A percentile compares a stretch with the other conserved stretches of the same genome.
These are phyloP conservation scores for Gyrodon lividus DNA, from an alignment of 768 basidiomycete species.

Conservation along the genomic window DNA sequence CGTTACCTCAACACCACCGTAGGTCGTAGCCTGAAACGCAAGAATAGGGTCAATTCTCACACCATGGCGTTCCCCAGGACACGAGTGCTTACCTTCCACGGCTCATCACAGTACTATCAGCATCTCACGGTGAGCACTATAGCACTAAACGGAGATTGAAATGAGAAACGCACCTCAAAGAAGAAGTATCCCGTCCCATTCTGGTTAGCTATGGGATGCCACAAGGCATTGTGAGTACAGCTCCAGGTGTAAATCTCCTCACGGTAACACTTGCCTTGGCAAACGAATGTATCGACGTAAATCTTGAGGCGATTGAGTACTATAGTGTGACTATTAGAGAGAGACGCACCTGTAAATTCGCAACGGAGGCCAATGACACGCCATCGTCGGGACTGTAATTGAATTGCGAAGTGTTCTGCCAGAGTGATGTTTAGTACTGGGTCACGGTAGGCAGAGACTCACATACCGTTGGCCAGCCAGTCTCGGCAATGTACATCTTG, in stretches of 20 bases:
- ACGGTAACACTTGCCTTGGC: conserved; percentile 35
- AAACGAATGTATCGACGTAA: conserved; percentile 87
- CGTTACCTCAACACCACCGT: conserved; percentile 74
- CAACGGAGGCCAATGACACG: conserved; percentile 56
- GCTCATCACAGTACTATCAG: conserved; percentile 67
- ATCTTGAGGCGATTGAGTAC: conserved; percentile 40
- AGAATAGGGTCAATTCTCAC: conserved; percentile 11
- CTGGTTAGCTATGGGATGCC: conserved; percentile 55
- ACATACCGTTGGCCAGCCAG: conserved; percentile 78
- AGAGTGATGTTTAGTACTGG: conserved; percentile 2
- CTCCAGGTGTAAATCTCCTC: background rate
- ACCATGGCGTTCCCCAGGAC: background rate
- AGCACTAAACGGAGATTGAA: background rate
- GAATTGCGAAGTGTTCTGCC: conserved; percentile 56
- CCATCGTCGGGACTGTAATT: conserved; percentile 62
- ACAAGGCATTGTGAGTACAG: conserved; percentile 6
- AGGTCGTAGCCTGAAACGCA: conserved; percentile 47
- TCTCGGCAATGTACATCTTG: conserved; percentile 90
- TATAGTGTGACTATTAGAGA: background rate
- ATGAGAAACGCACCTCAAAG: conserved; percentile 56
- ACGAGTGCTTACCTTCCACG: conserved; percentile 63
- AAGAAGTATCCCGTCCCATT: conserved; percentile 88
- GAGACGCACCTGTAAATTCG: conserved; percentile 53
- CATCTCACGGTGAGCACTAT: background rate
- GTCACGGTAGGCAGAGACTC: background rate